A percentile compares a stretch with the other conserved stretches of the same genome.
phyloP scores from a whole-genome alignment of 2,329 filamentous ascomycete genomes.

The Helminthosporium solani region DNA sequence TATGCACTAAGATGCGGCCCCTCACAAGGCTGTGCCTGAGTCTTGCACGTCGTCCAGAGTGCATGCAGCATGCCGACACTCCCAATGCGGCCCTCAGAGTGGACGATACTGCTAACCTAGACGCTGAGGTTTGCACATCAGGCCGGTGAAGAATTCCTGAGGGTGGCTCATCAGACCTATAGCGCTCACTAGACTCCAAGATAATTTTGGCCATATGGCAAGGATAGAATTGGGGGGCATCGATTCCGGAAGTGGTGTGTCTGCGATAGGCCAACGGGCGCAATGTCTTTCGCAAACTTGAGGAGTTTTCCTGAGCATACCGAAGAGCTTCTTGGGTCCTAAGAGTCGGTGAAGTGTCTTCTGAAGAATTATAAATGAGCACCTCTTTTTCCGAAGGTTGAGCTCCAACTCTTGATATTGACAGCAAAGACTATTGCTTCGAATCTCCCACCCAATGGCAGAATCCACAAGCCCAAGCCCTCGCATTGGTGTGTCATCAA shows the following conservation, averaged over 20 bases:
- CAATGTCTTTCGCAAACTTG: no score
- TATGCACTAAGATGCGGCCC: slow-evolving; percentile 4
- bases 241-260: background rate
- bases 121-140: background rate
- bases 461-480: background rate
- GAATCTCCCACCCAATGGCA: background rate
- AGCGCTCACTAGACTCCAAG: background rate
- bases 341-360: no score
- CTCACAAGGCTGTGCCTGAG: slow-evolving; percentile 2
- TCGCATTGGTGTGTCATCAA: background rate
- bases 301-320: no score
- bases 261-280: no score
- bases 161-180: background rate
- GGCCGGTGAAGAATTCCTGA: background rate
- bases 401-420: no score
- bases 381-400: no score
- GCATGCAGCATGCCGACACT: background rate
- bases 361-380: no score
- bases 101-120: background rate
- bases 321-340: no score
- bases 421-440: no score
- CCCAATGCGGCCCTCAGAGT: background rate
- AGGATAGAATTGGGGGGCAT: background rate
- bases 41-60: background rate
- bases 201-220: background rate